A percentile compares a stretch with the other conserved stretches of the same genome.
Conservation (phyloP, 805 yeast genomes). For the Nakazawaea pomicola region DNA sequence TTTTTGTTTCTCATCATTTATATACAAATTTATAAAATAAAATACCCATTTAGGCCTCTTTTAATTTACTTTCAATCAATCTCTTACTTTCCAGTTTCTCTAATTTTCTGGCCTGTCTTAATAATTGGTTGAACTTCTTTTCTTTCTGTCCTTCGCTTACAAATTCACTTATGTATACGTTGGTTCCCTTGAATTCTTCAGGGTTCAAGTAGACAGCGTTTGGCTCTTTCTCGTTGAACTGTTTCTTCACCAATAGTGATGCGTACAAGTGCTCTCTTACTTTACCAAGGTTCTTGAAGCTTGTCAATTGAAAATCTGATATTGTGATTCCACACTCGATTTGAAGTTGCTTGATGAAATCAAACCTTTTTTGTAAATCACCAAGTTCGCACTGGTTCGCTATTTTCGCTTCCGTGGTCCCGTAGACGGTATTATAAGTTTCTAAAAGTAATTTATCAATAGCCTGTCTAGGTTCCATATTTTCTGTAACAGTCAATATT, state of each 20-base stretch:
- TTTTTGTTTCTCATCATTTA: neutral
- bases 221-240: conserved; percentile 63
- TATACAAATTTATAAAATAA: conserved; percentile 1
- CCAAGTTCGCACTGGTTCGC: conserved; percentile 18
- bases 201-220: conserved; percentile 61
- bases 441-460: conserved; percentile 16
- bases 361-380: conserved; percentile 47
- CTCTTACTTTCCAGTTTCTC: conserved; percentile 16
- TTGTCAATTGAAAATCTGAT: conserved; percentile 45
- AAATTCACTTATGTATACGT: conserved; percentile 49
- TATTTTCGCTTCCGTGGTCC: conserved; percentile 1
- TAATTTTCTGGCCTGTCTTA: conserved; percentile 28
- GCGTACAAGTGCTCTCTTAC: conserved; percentile 32
- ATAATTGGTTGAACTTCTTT: conserved; percentile 41
- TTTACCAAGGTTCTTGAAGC: conserved; percentile 31
- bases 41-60: neutral
- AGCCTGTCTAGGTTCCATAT: conserved; percentile 2
- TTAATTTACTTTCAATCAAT: conserved; percentile 5
- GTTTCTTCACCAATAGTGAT: conserved; percentile 34
- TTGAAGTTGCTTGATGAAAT: conserved; percentile 43
- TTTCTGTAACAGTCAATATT: conserved; percentile 3
- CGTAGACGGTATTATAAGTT: conserved; percentile 9
- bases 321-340: conserved; percentile 44
- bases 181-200: conserved; percentile 52
- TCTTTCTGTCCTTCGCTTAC: conserved; percentile 41